A percentile compares a stretch with the other conserved stretches of the same genome.
phyloP scores from a whole-genome alignment of 2,329 filamentous ascomycete genomes.

The Zarea fungicola region DNA sequence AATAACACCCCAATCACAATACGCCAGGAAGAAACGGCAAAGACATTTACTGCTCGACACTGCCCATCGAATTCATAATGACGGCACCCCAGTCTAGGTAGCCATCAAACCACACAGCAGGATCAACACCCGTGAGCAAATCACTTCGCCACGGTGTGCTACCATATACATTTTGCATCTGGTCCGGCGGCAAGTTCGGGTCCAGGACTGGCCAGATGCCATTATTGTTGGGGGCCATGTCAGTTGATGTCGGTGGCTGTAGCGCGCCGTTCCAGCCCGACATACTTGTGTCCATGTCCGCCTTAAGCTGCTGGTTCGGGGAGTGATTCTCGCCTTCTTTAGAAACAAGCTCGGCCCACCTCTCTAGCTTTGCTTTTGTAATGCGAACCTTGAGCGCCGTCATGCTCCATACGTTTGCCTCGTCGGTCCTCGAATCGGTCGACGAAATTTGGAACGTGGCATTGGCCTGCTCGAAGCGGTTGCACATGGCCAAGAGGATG shows the following conservation, averaged over 20 bases:
- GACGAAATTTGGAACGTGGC: conserved; percentile 28
- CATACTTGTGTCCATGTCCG: conserved; percentile 18
- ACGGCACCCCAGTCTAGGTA: conserved; percentile 31
- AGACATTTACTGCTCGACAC: conserved; percentile 19
- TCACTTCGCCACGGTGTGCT: conserved; percentile 27
- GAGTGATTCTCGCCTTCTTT: conserved; percentile 26
- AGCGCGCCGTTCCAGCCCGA: neutral
- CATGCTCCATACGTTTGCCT: conserved; percentile 45
- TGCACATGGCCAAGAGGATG: conserved; percentile 36
- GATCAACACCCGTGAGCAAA: conserved; percentile 28
- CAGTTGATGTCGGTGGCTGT: neutral
- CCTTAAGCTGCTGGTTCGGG: conserved; percentile 17
- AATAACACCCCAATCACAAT: neutral
- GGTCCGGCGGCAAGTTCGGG: conserved; percentile 21
- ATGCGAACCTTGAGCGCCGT: conserved; percentile 43
- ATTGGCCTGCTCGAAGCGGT: conserved; percentile 40
- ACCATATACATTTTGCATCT: conserved; percentile 21
- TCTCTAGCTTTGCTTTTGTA: conserved; percentile 40
- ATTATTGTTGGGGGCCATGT: neutral
- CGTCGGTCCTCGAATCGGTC: conserved; percentile 28
- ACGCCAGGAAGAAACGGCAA: neutral
- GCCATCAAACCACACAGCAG: conserved; percentile 30
- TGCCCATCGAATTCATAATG: conserved; percentile 26
- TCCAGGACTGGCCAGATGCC: conserved; percentile 12
- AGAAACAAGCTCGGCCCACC: conserved; percentile 42